Conservation (phyloP, 2,329 filamentous ascomycete species). For the Aspergillus flavus region DNA sequence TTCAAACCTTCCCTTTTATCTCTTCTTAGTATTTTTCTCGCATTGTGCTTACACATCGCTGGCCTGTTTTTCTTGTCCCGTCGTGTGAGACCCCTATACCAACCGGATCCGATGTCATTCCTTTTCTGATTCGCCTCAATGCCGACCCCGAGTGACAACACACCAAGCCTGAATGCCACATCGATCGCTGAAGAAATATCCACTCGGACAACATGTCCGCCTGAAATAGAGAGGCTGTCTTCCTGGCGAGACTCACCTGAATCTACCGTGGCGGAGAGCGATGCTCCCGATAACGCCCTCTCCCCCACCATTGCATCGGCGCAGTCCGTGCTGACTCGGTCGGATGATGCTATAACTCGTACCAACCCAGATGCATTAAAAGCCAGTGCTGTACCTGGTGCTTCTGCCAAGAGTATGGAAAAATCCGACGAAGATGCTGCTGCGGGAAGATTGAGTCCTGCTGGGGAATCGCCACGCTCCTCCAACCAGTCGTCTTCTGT, state of each 20-base stretch:
- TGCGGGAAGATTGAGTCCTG: constrained; percentile 36
- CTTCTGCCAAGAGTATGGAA: constrained; percentile 28
- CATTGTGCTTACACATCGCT: constrained; percentile 19
- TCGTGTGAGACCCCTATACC: constrained; percentile 10
- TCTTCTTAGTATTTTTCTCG: constrained; percentile 9
- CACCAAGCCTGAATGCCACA: constrained; percentile 43
- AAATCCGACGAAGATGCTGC: constrained; percentile 36
- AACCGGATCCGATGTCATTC: constrained; percentile 38
- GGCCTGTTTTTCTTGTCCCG: background rate
- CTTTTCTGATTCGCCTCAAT: constrained; percentile 47
- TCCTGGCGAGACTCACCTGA: constrained; percentile 38
- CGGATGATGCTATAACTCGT: constrained; percentile 30
- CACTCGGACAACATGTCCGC: constrained; percentile 53
- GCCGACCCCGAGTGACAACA: constrained; percentile 53
- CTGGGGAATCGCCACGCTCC: constrained; percentile 35
- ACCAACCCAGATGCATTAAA: constrained; percentile 30
- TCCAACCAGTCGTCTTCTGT: constrained; percentile 32
- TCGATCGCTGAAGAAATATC: constrained; percentile 49
- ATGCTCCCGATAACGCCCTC: constrained; percentile 31
- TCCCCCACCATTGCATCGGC: constrained; percentile 27
- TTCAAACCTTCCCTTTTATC: constrained; percentile 3
- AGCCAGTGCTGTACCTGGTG: constrained; percentile 24
- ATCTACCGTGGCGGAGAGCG: constrained; percentile 24
- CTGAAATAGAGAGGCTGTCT: constrained; percentile 43
- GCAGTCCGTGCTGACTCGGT: constrained; percentile 29